Evolutionary conservation across 352 stramenopile species (phyloP), one percentile per base, ranked within the genome.

Genomic region (Salisapilia sapeloensis): DNA sequence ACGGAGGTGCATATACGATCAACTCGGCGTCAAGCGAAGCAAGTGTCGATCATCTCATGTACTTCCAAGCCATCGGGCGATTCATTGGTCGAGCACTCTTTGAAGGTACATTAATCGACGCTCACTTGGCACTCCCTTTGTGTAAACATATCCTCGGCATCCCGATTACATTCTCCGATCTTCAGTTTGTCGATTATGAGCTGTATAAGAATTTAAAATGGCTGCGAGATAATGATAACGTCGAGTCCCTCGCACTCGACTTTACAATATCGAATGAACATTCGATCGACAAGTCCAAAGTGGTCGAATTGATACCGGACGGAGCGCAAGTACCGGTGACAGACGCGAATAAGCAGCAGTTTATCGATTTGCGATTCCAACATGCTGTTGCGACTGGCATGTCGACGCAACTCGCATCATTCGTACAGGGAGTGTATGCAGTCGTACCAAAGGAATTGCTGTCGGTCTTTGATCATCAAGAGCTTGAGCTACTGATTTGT

Each of bases 401-500:
- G 29, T 87, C 64, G 21, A 43, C 46, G 12, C 66, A 98, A 48
- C 83, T 97, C 34, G 94, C 91, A 27, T 92, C 90, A 19, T 81
- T 96, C 41, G 64, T 97, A 20, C 74, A 96, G 53, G 94, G 94
- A 14, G 94, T 98, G 33, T 95, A 97, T 46, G 94, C 96, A 16
- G 81, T 99, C 26, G 91, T 99, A 16, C 93, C 93, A 20, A 56
- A 65, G 26, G 89, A 97, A 47, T 54, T 97, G 14, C 40, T 85
- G 12, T 91, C 85, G 4, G 94, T 98, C 25, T 99, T 99, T 48
- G 95, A 94, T 35, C 82, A 96, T 31, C 82, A 93, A 44, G 92
- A 99, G 51, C 63, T 99, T 19, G 92, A 99, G 50, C 67, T 99
- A 17, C 58, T 98, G 23, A 98, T 98, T 39, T 97, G 87, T 32